phyloP scores from a whole-genome alignment of 129 eudicot species.

The Escallonia herrerae region DNA sequence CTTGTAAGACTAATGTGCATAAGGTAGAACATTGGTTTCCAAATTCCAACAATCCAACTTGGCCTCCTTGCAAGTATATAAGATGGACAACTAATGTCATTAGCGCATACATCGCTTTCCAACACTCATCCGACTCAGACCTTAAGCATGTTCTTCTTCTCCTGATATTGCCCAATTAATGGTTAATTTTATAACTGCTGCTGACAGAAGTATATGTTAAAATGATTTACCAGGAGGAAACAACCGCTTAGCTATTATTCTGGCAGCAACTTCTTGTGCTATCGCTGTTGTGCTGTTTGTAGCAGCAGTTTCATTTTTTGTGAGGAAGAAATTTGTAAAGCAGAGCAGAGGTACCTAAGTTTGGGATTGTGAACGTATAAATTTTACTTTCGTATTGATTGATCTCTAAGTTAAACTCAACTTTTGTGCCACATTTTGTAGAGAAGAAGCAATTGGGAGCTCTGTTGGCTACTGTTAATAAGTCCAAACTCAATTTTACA shows the following conservation, averaged over 20 bases:
- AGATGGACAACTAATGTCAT: too few species aligned
- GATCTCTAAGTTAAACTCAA: not conserved
- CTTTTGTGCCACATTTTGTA: slow-evolving; percentile 5
- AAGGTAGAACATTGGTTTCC: too few species aligned
- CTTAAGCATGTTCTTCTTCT: too few species aligned
- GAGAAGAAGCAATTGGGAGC: slow-evolving; percentile 33
- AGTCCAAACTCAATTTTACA: slow-evolving; percentile 27
- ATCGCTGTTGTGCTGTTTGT: slow-evolving; percentile 21
- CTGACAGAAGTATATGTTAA: too few species aligned
- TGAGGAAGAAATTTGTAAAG: slow-evolving; percentile 13
- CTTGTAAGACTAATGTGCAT: too few species aligned
- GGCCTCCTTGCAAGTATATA: too few species aligned
- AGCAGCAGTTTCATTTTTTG: slow-evolving; percentile 13
- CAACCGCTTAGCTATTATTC: slow-evolving; percentile 12
- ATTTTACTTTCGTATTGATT: not conserved
- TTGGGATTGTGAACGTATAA: not conserved
- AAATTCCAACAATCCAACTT: too few species aligned
- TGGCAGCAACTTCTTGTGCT: slow-evolving; percentile 24
- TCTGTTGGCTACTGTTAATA: slow-evolving; percentile 15
- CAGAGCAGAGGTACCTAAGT: slow-evolving; percentile 23
- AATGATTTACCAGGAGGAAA: slow-evolving; percentile 17
- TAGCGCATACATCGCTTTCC: too few species aligned
- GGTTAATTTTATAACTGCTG: too few species aligned
- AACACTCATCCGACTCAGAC: too few species aligned
- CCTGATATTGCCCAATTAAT: too few species aligned